Evolutionary conservation across 192 early-diverging fungal species (phyloP), one percentile per base, ranked within the genome.

Genomic region (Bifiguratus adelaidae): DNA sequence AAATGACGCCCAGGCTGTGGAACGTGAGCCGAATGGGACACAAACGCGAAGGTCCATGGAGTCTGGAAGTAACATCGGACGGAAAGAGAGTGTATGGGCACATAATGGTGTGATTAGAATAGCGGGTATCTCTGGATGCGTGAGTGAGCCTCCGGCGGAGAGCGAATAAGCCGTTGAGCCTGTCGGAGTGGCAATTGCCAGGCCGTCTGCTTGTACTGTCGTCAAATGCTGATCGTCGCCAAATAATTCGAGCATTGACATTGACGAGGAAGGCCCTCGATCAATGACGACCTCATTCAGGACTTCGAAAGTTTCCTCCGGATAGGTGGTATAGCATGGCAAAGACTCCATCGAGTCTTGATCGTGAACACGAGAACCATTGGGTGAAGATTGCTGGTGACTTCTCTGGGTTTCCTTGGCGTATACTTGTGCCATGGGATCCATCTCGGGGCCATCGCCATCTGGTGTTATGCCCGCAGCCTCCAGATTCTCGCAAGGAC

Each of bases 261-360:
- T 84, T 48, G 89, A 94, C 2, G 95, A 80, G 41, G 81, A 85
- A 7, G 92, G 92, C 4, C 95, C 89, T 32, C 95, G 83, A 63
- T 98, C 95, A 18, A 98, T 80, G 1, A 92, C 89, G 13, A 98
- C 58, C 47, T 98, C 95, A 47, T 99, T 99, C 47, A 99, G 60
- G 23, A 99, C 88, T 54, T 93, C 78, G 66, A 91, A 94, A 3
- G 84, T 80, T 58, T 85, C 73, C 3, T 59, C 70, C 23, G 87
- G 81, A 36, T 83, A 49, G 26, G 80, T 77, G 3, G 66, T 56
- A 0, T 74, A 70, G 13, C 69, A 74, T 1, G 70, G 68, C n/a
- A n/a, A n/a, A n/a, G n/a, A n/a, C n/a, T n/a, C n/a, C n/a, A n/a
- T n/a, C 1, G 74, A 58, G 30, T 70, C 47, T 27, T 65, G 60